These are phyloP conservation scores for Herpotrichia juniperi DNA, from an alignment of 2,329 filamentous ascomycete species.

Conservation along the genomic window DNA sequence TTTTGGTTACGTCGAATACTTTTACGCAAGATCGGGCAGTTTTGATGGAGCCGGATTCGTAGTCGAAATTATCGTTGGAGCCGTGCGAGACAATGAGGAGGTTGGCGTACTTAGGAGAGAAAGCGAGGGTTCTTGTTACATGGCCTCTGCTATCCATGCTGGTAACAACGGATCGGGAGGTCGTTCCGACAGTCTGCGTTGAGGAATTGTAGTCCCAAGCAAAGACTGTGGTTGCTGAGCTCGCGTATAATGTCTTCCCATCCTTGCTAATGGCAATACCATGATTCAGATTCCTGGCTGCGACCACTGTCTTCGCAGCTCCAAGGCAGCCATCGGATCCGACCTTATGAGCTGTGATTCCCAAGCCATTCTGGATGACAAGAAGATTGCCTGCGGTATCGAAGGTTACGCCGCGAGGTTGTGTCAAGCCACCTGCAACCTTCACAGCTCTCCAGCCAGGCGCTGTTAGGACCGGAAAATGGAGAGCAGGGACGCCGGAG, in stretches of 20 bases:
- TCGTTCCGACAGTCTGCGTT: constrained; percentile 37
- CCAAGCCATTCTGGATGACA: constrained; percentile 46
- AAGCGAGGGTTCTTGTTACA: constrained; percentile 30
- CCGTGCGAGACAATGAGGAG: constrained; percentile 70
- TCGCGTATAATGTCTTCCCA: constrained; percentile 38
- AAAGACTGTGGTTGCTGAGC: constrained; percentile 32
- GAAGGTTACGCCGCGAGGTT: constrained; percentile 48
- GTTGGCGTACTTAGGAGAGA: constrained; percentile 41
- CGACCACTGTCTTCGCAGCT: constrained; percentile 24
- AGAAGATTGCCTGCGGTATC: constrained; percentile 50
- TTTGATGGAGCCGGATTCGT: constrained; percentile 53
- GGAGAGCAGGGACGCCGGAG: constrained; percentile 21
- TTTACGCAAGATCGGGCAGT: constrained; percentile 69
- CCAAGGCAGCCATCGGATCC: constrained; percentile 40
- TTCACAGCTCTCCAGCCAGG: constrained; percentile 41
- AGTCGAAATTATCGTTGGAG: constrained; percentile 67
- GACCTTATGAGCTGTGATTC: constrained; percentile 48
- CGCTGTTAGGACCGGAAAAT: constrained; percentile 23
- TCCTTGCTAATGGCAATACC: constrained; percentile 33
- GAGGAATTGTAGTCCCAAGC: constrained; percentile 32
- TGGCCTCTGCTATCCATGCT: constrained; percentile 36
- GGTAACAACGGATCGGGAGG: constrained; percentile 22
- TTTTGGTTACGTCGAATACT: constrained; percentile 57
- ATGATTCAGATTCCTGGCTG: constrained; percentile 35
- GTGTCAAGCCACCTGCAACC: constrained; percentile 46